Evolutionary conservation across 768 basidiomycete genomes (phyloP), one percentile per base, ranked within the genome.

Genomic region (Clavaria fumosa): DNA sequence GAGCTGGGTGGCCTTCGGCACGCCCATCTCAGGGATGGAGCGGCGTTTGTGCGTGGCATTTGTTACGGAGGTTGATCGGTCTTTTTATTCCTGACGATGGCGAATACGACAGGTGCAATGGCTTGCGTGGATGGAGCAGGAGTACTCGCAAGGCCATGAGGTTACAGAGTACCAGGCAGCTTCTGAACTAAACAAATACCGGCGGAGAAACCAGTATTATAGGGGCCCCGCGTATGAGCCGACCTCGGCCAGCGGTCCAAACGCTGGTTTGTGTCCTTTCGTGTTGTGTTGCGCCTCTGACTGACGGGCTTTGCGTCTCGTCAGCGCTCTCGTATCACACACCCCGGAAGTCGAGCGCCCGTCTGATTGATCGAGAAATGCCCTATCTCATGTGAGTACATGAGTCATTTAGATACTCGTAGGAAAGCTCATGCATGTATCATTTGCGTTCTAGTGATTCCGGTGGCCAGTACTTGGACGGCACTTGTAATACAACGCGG

Each of bases 151-250:
- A 41, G 80, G 80, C 35, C 82, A 81, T 50, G 70, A 78, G 42
- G 78, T 97, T 45, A 82, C 81, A 4, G 93, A 97, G 57, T 95
- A 81, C 62, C 85, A 91, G 51, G 90, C 91, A 9, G 84, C 75
- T 1, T 84, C 78, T 54, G 72, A 82, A 37, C 60, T 95, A 40
- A 80, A 76, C 0, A 75, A 82, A 56, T 84, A 72, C 53, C 66
- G 88, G 43, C 62, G 71, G 49, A 67, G 73, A 50, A 65, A 70
- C 46, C 76, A 77, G 57, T 60, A 79, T 45, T 86, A 78, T 52
- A 75, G 75, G 73, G 84, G 85, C 4, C 72, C 84, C 12, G 86
- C 86, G 5, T 90, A 90, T 46, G 81, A 84, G 56, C 84, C 77
- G 39, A 93, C 96, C 43, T 84, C 80, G 17, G 93, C 84, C 2